Conservation (phyloP, 2,329 filamentous ascomycete species). For the Stagonosporopsis chrysanthemi region DNA sequence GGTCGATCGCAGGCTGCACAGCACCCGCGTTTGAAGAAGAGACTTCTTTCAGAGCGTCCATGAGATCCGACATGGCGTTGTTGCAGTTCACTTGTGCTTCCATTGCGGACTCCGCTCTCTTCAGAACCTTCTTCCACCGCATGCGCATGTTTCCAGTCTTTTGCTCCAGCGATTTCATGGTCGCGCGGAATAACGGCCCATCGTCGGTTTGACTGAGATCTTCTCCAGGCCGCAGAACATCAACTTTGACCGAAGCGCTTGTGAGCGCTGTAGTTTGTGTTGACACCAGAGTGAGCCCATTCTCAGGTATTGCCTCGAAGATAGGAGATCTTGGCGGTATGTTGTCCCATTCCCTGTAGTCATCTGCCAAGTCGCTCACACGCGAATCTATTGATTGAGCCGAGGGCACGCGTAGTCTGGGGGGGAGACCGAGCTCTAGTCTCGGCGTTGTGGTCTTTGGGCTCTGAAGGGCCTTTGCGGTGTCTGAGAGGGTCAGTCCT, state of each 20-base stretch:
- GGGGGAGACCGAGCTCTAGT: constrained; percentile 76
- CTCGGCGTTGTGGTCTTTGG: constrained; percentile 66
- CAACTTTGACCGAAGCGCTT: constrained; percentile 71
- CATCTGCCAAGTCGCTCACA: constrained; percentile 73
- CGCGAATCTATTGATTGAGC: constrained; percentile 79
- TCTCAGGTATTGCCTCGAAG: constrained; percentile 58
- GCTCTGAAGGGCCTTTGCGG: constrained; percentile 48
- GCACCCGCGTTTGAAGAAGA: constrained; percentile 92
- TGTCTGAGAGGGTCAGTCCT: constrained; percentile 42
- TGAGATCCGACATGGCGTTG: constrained; percentile 80
- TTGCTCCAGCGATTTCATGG: constrained; percentile 94
- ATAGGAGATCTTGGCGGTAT: constrained; percentile 56
- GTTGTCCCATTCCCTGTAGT: constrained; percentile 51
- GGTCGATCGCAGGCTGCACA: constrained; percentile 94
- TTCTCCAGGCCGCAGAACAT: constrained; percentile 86
- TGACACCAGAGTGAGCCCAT: constrained; percentile 54
- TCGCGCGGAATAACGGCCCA: constrained; percentile 93
- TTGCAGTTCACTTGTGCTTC: constrained; percentile 83
- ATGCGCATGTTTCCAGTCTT: constrained; percentile 94
- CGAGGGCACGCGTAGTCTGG: constrained; percentile 83
- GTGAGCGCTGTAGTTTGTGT: constrained; percentile 50
- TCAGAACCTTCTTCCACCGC: constrained; percentile 95
- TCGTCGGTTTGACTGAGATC: constrained; percentile 84
- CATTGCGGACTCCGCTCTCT: constrained; percentile 89
- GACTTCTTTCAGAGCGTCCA: constrained; percentile 85